These are phyloP conservation scores for Salix dunnii DNA, from an alignment of 345 rosid genomes.

Conservation along the genomic window DNA sequence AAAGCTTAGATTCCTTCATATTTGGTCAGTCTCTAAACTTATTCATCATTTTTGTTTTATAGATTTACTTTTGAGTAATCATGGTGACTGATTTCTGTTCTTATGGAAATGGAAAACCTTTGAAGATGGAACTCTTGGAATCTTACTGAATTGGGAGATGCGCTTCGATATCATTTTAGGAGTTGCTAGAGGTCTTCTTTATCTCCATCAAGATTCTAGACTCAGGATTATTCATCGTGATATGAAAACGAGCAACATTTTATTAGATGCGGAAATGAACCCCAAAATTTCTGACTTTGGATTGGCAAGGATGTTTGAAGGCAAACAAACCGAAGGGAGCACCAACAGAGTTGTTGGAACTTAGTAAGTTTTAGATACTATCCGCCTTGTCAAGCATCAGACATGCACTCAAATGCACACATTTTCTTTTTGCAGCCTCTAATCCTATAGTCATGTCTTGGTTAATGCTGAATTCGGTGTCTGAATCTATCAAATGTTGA, in stretches of 20 bases:
- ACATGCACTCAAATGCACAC: too few relatives aligned
- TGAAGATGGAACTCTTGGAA: background rate
- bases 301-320: background rate
- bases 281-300: constrained; percentile 2
- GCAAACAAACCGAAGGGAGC: background rate
- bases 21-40: background rate
- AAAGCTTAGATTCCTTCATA: background rate
- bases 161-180: background rate
- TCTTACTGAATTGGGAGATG: background rate
- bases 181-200: background rate
- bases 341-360: background rate
- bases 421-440: too few relatives aligned
- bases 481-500: background rate
- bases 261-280: background rate
- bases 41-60: background rate
- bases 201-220: background rate
- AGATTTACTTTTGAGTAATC: background rate
- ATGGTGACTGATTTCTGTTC: background rate
- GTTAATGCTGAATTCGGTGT: background rate
- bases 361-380: background rate
- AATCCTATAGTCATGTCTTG: too few relatives aligned
- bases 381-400: background rate
- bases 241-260: background rate
- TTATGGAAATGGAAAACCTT: background rate
- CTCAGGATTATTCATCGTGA: background rate